Evolutionary conservation across 805 yeast species (phyloP).

Genomic region (Cyberlindnera galapagoensis): DNA sequence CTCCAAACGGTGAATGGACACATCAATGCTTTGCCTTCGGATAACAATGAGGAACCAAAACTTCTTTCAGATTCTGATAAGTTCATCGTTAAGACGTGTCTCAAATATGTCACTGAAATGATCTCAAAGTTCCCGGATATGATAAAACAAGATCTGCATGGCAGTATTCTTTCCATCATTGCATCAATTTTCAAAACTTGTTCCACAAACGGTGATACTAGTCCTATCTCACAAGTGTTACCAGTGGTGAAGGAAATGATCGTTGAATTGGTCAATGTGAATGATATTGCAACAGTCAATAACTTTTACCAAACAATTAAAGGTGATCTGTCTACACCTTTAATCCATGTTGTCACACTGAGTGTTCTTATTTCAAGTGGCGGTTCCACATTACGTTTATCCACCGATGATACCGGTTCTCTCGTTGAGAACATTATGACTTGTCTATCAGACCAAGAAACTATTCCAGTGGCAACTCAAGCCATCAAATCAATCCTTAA

Average conservation of each 20-base stretch:
- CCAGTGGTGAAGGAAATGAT: conserved; percentile 44
- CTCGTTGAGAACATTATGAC: conserved; percentile 29
- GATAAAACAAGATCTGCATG: conserved; percentile 62
- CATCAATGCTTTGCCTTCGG: conserved; percentile 49
- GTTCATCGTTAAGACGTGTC: conserved; percentile 45
- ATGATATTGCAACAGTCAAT: conserved; percentile 24
- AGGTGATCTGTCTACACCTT: conserved; percentile 16
- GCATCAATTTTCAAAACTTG: conserved; percentile 32
- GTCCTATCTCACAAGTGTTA: conserved; percentile 44
- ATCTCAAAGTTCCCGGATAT: conserved; percentile 57
- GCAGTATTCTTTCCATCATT: conserved; percentile 56
- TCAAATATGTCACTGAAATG: conserved; percentile 53
- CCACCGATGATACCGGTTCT: conserved; percentile 30
- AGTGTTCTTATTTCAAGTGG: conserved; percentile 39
- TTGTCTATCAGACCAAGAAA: conserved; percentile 31
- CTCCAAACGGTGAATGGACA: conserved; percentile 54
- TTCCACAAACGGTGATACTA: conserved; percentile 24
- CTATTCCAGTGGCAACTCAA: conserved; percentile 42
- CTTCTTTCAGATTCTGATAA: too few relatives aligned
- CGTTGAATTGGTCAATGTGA: conserved; percentile 27
- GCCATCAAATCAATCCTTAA: conserved; percentile 53
- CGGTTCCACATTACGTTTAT: conserved; percentile 27
- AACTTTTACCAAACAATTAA: conserved; percentile 34
- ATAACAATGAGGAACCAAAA: conserved; percentile 40
- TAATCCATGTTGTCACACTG: conserved; percentile 31